Evolutionary conservation across 1,284 basidiomycete species (phyloP).

Genomic region (Apiotrichum montevideense): DNA sequence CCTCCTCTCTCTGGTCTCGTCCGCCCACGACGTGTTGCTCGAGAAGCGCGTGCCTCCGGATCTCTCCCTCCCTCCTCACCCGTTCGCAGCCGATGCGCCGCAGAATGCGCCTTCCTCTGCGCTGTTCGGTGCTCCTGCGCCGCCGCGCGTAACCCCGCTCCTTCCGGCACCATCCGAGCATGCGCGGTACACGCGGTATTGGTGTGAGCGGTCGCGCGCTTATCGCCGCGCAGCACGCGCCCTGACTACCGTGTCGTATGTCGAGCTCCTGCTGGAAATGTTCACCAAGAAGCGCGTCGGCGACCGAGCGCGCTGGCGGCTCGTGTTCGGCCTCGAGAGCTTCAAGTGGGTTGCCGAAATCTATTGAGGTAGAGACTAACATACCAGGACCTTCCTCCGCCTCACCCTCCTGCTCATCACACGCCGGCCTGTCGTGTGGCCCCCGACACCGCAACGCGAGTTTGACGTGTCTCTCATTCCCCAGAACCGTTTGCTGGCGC

Average conservation of each 20-base stretch:
- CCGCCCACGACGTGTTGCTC: constrained; percentile 77
- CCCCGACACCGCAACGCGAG: constrained; percentile 76
- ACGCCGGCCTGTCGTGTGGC: constrained; percentile 63
- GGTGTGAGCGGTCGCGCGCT: constrained; percentile 59
- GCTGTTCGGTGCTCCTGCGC: constrained; percentile 5
- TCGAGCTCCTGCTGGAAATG: constrained; percentile 82
- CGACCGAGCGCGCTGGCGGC: constrained; percentile 60
- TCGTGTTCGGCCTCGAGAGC: constrained; percentile 64
- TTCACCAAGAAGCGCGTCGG: constrained; percentile 57
- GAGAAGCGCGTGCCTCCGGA: constrained; percentile 58
- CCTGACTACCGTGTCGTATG: constrained; percentile 67
- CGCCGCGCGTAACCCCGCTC: constrained; percentile 20
- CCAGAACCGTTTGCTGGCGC: constrained; percentile 10
- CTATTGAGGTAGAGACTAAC: not conserved
- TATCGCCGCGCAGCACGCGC: constrained; percentile 71
- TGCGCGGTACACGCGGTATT: constrained; percentile 66
- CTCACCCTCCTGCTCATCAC: constrained; percentile 65
- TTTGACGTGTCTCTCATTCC: constrained; percentile 67
- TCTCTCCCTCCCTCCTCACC: constrained; percentile 57
- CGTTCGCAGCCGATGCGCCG: constrained; percentile 54
- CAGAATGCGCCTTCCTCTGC: constrained; percentile 43
- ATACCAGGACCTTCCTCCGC: constrained; percentile 61
- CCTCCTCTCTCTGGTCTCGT: constrained; percentile 38
- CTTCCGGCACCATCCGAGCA: constrained; percentile 40
- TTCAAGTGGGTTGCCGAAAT: constrained; percentile 60